phyloP scores from a whole-genome alignment of 1,284 basidiomycete genomes.

The Austroboletus rostrupii region DNA sequence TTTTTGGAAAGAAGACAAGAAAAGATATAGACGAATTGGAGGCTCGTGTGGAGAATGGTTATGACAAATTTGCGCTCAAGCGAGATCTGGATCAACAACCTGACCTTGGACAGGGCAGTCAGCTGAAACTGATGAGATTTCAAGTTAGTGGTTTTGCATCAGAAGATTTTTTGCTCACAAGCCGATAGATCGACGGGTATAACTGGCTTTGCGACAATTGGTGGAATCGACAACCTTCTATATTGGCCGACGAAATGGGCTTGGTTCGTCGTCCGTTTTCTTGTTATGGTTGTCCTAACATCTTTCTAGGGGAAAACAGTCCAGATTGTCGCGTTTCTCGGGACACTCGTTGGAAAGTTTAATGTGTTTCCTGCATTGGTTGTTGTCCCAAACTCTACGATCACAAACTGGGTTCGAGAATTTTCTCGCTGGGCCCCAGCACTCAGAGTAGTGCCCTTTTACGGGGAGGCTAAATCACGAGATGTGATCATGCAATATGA shows the following conservation, averaged over 20 bases:
- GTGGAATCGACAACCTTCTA: constrained; percentile 84
- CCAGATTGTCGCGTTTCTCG: constrained; percentile 85
- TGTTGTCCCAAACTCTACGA: constrained; percentile 91
- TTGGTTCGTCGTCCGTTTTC: constrained; percentile 45
- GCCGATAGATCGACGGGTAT: constrained; percentile 76
- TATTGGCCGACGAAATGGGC: constrained; percentile 98
- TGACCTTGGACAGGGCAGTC: constrained; percentile 57
- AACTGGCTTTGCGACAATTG: constrained; percentile 92
- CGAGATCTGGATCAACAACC: constrained; percentile 46
- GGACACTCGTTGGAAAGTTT: constrained; percentile 62
- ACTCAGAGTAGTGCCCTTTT: constrained; percentile 79
- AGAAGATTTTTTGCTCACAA: constrained; percentile 8
- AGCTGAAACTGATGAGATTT: constrained; percentile 78
- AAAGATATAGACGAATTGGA: constrained; percentile 40
- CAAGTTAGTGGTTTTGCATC: constrained; percentile 46
- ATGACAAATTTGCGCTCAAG: constrained; percentile 43
- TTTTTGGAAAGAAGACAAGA: constrained; percentile 53
- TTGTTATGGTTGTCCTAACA: constrained; percentile 6
- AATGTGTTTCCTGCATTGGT: constrained; percentile 78
- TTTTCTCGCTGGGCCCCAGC: constrained; percentile 90
- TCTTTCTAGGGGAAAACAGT: constrained; percentile 81
- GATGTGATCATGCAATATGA: constrained; percentile 83
- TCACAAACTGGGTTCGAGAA: constrained; percentile 85
- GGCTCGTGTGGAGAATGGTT: constrained; percentile 45
- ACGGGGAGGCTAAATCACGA: constrained; percentile 74